Conservation (phyloP, 2,329 filamentous ascomycete species). For the Cordyceps pruinosa region DNA sequence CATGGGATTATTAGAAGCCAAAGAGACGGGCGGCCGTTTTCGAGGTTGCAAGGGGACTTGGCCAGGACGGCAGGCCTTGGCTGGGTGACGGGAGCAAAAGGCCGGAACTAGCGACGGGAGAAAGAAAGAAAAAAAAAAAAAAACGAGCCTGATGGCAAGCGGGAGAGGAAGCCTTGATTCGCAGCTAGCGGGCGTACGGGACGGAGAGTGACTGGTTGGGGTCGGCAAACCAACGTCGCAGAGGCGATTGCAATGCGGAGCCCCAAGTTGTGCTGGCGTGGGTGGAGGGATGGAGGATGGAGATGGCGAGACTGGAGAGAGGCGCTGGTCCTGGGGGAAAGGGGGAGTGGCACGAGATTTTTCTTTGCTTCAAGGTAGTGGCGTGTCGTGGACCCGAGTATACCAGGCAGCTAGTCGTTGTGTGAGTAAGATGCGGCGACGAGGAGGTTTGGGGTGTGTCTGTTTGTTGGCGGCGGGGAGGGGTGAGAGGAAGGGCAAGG, state of each 20-base stretch:
- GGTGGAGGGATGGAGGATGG: constrained; percentile 1
- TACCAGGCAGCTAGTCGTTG: background rate
- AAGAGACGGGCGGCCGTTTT: constrained; percentile 10
- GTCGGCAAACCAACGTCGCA: constrained; percentile 14
- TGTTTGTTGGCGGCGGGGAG: background rate
- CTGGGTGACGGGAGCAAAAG: background rate
- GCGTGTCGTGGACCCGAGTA: no score
- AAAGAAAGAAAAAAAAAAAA: background rate
- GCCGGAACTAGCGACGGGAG: background rate
- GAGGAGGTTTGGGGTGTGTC: background rate
- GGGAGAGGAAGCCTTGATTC: background rate
- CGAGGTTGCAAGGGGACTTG: constrained; percentile 2
- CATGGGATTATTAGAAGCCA: constrained; percentile 5
- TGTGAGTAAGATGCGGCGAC: background rate
- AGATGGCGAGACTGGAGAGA: background rate
- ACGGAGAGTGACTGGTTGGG: background rate
- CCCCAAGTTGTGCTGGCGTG: background rate
- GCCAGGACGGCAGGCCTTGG: background rate
- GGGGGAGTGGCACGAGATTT: background rate
- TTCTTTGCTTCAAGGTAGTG: background rate
- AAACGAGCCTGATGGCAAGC: background rate
- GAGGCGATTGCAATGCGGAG: constrained; percentile 11
- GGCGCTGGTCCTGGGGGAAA: background rate
- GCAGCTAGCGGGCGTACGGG: constrained; percentile 1
- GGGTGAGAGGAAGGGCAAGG: background rate